Evolutionary conservation across 2,329 filamentous ascomycete genomes (phyloP).

Genomic region (Alternaria alternata): DNA sequence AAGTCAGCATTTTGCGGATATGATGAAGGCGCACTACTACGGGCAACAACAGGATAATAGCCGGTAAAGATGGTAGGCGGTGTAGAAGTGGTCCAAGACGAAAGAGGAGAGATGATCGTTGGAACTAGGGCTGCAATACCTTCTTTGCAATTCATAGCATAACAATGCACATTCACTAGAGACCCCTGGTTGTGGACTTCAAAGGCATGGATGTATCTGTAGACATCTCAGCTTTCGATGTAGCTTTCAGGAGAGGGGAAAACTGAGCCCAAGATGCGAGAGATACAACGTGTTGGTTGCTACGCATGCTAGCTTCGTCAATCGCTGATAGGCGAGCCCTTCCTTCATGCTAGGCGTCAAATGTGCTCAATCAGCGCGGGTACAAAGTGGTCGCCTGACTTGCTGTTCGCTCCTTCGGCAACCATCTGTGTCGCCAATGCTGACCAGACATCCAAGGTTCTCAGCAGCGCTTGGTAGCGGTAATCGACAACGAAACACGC

Average conservation of each 20-base stretch:
- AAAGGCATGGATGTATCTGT: not conserved
- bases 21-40: slow-evolving; percentile 26
- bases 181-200: not conserved
- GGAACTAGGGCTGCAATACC: not conserved
- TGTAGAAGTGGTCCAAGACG: not conserved
- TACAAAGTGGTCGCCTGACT: slow-evolving; percentile 8
- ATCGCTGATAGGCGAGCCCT: not conserved
- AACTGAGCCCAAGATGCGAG: not conserved
- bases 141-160: not conserved
- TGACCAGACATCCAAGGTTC: slow-evolving; percentile 12
- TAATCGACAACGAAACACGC: not conserved
- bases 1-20: slow-evolving; percentile 31
- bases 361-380: not conserved
- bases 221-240: not conserved
- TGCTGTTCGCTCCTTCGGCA: not conserved
- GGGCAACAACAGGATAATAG: not conserved
- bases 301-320: not conserved
- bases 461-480: slow-evolving; percentile 10
- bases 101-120: not conserved
- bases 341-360: not conserved
- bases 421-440: slow-evolving; percentile 4
- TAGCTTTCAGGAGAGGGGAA: not conserved
- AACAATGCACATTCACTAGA: not conserved
- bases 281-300: not conserved
- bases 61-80: not conserved